A percentile compares a stretch with the other conserved stretches of the same genome.
Conservation (phyloP, 2,329 filamentous ascomycete genomes). For the Penicillium hordei region DNA sequence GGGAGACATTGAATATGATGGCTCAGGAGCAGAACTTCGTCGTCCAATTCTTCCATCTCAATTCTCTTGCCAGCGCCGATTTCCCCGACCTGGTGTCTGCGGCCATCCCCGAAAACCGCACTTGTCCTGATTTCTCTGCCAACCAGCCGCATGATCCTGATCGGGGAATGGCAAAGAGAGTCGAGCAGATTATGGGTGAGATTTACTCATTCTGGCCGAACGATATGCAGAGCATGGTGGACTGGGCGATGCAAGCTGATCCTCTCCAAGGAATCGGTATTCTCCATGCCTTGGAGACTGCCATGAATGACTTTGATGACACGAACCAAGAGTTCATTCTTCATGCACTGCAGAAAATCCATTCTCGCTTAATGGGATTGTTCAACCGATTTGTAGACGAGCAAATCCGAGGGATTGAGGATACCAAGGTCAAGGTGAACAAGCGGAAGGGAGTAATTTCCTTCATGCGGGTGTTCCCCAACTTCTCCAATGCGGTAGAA, state of each 20-base stretch:
- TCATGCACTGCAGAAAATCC: conserved; percentile 74
- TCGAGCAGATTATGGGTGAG: conserved; percentile 85
- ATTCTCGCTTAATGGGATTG: conserved; percentile 68
- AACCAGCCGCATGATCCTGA: conserved; percentile 85
- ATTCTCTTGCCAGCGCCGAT: conserved; percentile 76
- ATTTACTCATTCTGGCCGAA: conserved; percentile 79
- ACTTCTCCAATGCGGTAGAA: conserved; percentile 79
- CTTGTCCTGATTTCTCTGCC: conserved; percentile 69
- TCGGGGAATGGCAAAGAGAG: conserved; percentile 76
- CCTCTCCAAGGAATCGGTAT: conserved; percentile 90
- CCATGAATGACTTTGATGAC: conserved; percentile 75
- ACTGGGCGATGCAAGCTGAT: conserved; percentile 79
- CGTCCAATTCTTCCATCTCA: conserved; percentile 93
- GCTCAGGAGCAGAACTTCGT: conserved; percentile 96
- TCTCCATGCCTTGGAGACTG: conserved; percentile 75
- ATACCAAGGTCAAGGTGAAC: conserved; percentile 98
- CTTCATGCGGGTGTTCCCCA: conserved; percentile 90
- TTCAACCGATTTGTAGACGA: conserved; percentile 92
- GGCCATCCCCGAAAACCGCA: conserved; percentile 65
- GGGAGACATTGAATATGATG: conserved; percentile 78
- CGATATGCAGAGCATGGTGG: conserved; percentile 75
- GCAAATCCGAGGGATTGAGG: conserved; percentile 92
- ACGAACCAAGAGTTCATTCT: conserved; percentile 92
- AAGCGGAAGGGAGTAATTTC: conserved; percentile 95
- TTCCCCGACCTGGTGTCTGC: conserved; percentile 77